Evolutionary conservation across 2,329 filamentous ascomycete species (phyloP).

Genomic region (Ilyonectria robusta): DNA sequence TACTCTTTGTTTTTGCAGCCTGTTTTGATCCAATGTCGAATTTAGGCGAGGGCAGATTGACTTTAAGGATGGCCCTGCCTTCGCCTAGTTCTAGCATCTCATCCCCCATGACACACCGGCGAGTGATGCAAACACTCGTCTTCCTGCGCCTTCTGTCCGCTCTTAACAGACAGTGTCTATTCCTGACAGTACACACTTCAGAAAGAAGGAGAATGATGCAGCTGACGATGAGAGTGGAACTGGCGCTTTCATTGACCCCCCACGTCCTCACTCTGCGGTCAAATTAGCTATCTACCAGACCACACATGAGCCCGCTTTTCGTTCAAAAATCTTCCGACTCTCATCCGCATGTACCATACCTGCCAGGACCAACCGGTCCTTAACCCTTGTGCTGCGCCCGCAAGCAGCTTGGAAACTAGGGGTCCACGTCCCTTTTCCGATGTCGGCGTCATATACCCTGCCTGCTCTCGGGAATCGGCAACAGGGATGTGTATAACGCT

Average conservation of each 20-base stretch:
- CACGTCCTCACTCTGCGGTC: neutral
- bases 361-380: neutral
- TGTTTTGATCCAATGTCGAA: too few species aligned
- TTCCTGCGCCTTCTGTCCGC: neutral
- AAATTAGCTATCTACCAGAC: neutral
- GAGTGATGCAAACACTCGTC: neutral
- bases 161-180: neutral
- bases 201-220: neutral
- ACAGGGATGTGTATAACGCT: neutral
- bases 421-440: neutral
- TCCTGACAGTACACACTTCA: neutral
- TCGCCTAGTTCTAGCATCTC: neutral
- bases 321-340: neutral
- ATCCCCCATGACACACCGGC: neutral
- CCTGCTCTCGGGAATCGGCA: neutral
- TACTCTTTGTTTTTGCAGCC: too few species aligned
- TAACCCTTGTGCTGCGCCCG: neutral
- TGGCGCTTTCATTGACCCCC: neutral
- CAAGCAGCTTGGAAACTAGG: neutral
- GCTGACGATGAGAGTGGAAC: neutral
- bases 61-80: too few species aligned
- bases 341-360: neutral
- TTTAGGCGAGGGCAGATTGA: too few species aligned
- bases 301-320: slow-evolving; percentile 9
- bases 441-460: neutral